These are phyloP conservation scores for Hamamelis virginiana DNA, from an alignment of 164 flowering plant genomes.

Conservation along the genomic window DNA sequence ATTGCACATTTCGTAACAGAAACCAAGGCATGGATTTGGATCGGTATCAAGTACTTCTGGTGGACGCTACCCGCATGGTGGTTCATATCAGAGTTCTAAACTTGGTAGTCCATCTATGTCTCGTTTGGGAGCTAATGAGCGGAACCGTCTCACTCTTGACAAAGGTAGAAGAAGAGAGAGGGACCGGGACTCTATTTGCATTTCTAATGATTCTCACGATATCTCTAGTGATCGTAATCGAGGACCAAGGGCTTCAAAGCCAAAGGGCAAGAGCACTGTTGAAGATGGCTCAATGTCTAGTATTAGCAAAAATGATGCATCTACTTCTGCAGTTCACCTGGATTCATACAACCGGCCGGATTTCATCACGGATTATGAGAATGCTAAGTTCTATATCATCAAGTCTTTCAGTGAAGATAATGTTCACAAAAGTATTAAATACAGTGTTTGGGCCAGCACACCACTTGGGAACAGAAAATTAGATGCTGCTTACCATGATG, in stretches of 20 bases:
- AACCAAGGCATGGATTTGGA: slow-evolving; percentile 24
- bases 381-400: slow-evolving; percentile 38
- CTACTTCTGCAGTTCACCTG: too few relatives aligned
- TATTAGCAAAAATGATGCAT: not conserved
- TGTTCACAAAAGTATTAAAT: slow-evolving; percentile 42
- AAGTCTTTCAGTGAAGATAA: slow-evolving; percentile 41
- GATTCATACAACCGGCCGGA: slow-evolving; percentile 23
- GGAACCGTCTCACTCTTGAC: slow-evolving; percentile 13
- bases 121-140: slow-evolving; percentile 22
- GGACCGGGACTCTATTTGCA: slow-evolving; percentile 20
- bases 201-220: slow-evolving; percentile 18
- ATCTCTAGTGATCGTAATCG: slow-evolving; percentile 29
- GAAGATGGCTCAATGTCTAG: not conserved
- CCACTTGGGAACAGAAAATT: slow-evolving; percentile 38
- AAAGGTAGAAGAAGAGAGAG: slow-evolving; percentile 27
- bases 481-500: slow-evolving; percentile 33
- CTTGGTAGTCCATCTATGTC: slow-evolving; percentile 17
- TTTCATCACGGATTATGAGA: slow-evolving; percentile 25
- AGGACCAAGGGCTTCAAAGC: slow-evolving; percentile 38
- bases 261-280: slow-evolving; percentile 15
- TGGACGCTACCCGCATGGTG: slow-evolving; percentile 15
- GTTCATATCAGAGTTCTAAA: slow-evolving; percentile 15
- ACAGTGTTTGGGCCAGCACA: slow-evolving; percentile 38
- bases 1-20: slow-evolving; percentile 18
- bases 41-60: slow-evolving; percentile 13